A percentile compares a stretch with the other conserved stretches of the same genome.
phyloP scores from a whole-genome alignment of 371 early-diverging fungal species.

The Homolaphlyctis polyrhiza region DNA sequence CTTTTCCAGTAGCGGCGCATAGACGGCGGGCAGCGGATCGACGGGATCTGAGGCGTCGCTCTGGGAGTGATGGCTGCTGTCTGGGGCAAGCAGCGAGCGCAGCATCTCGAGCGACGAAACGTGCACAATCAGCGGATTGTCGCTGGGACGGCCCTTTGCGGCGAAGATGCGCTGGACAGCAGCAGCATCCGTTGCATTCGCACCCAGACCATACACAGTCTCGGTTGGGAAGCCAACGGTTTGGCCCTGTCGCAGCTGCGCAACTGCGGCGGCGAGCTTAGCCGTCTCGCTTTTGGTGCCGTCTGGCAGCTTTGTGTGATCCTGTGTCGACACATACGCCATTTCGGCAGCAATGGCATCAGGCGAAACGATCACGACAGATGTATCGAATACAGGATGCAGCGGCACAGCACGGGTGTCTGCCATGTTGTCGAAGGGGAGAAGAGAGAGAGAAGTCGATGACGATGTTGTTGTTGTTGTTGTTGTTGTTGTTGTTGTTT shows the following conservation, averaged over 20 bases:
- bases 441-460: too few species aligned
- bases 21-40: slow-evolving; percentile 53
- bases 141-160: slow-evolving; percentile 93
- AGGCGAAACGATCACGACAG: too few species aligned
- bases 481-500: too few species aligned
- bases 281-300: neutral
- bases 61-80: slow-evolving; percentile 2
- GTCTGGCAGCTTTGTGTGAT: too few species aligned
- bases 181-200: slow-evolving; percentile 70
- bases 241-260: slow-evolving; percentile 34
- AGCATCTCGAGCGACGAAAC: slow-evolving; percentile 92
- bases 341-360: too few species aligned
- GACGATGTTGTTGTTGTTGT: too few species aligned
- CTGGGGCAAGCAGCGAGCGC: slow-evolving; percentile 16
- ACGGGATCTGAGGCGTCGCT: too few species aligned
- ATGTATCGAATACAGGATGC: too few species aligned
- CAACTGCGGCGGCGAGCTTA: slow-evolving; percentile 9
- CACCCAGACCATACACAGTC: slow-evolving; percentile 99
- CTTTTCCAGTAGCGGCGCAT: slow-evolving; percentile 57
- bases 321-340: too few species aligned
- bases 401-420: too few species aligned
- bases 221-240: slow-evolving; percentile 98
- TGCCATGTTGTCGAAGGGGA: too few species aligned
- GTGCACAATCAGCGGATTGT: slow-evolving; percentile 99
- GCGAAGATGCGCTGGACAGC: slow-evolving; percentile 82